These are phyloP conservation scores for Rehmannia glutinosa DNA, from an alignment of 257 asterid genomes.

Conservation along the genomic window DNA sequence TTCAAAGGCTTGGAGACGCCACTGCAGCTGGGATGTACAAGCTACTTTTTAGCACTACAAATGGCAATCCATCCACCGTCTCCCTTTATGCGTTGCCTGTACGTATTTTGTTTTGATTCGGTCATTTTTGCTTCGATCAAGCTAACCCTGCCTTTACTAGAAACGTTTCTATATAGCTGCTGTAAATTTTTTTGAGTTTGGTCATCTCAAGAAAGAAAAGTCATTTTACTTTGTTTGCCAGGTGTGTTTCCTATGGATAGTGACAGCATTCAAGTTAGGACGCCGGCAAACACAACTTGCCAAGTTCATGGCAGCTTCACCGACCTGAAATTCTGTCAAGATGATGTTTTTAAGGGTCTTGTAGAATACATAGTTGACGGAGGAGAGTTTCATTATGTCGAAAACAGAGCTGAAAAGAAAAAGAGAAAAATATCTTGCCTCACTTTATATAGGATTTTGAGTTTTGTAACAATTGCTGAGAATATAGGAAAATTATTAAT, in stretches of 20 bases:
- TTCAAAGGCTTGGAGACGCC: slow-evolving; percentile 96
- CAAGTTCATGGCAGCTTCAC: slow-evolving; percentile 36
- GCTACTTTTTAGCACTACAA: slow-evolving; percentile 58
- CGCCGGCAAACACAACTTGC: slow-evolving; percentile 61
- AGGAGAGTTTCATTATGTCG: no score
- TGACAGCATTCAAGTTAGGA: slow-evolving; percentile 68
- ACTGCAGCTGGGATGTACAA: slow-evolving; percentile 95
- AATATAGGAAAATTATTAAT: neutral
- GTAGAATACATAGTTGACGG: neutral
- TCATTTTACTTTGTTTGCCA: slow-evolving; percentile 19
- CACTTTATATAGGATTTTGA: neutral
- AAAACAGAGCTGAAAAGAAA: no score
- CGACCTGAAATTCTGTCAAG: slow-evolving; percentile 26
- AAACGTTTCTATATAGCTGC: neutral
- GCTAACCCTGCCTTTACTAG: neutral
- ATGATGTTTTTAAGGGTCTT: slow-evolving; percentile 23
- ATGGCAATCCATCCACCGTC: slow-evolving; percentile 55
- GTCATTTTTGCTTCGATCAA: neutral
- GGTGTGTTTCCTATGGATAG: slow-evolving; percentile 75
- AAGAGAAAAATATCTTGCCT: neutral
- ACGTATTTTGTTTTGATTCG: slow-evolving; percentile 14
- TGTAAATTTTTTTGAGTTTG: neutral
- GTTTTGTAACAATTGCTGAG: neutral
- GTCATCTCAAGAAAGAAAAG: neutral
- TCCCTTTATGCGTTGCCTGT: slow-evolving; percentile 82